Base-by-base conservation (phyloP, 2,329 filamentous ascomycete genomes). In the Claviceps pazoutovae region DNA sequence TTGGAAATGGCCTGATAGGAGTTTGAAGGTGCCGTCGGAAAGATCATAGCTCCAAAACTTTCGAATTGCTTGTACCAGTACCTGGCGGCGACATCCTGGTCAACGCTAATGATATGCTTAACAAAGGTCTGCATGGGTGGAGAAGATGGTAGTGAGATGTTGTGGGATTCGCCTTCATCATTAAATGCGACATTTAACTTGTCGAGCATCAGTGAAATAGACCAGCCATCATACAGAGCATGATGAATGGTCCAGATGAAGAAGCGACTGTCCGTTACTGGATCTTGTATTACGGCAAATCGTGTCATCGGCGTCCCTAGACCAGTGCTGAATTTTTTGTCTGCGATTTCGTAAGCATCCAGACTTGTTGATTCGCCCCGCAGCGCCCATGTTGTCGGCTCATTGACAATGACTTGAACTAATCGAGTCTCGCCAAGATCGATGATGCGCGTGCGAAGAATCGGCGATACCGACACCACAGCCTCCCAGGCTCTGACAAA, bases 191-290 rank as follows among this genome's bases (percentile, higher is more conserved):
- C 60, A 53, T 72, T 70, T 46, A 73, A 64, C 47, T 68, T 66
- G 21, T 71, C 67, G 36, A 74, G 64, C 2, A 74, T 59, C 4
- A 74, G 59, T 5, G 68, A 67, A 66, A 74, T 69, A 1, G 68
- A 73, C 74, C 74, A 76, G 16, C 74, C 74, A 49, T 78, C 75
- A 51, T 78, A 78, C 0, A 76, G 59, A 13, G 69, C 70, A 55
- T 78, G 74, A 53, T 78, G 74, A 58, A 75, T 70, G 0, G 72
- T 72, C 56, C 72, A 74, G 61, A 44, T 39, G 17, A 48, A 55
- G 38, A 46, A 55, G 42, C 9, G 37, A n/a, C 9, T 30, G 11
- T 46, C 23, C 3, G 37, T 16, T 4, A 2, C 3, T 5, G 9
- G 48, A 42, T 49, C 51, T 8, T 55, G 42, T 19, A 59, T 21